Evolutionary conservation across 257 asterid genomes (phyloP), one percentile per base, ranked within the genome.

Genomic region (Anisodus tanguticus): DNA sequence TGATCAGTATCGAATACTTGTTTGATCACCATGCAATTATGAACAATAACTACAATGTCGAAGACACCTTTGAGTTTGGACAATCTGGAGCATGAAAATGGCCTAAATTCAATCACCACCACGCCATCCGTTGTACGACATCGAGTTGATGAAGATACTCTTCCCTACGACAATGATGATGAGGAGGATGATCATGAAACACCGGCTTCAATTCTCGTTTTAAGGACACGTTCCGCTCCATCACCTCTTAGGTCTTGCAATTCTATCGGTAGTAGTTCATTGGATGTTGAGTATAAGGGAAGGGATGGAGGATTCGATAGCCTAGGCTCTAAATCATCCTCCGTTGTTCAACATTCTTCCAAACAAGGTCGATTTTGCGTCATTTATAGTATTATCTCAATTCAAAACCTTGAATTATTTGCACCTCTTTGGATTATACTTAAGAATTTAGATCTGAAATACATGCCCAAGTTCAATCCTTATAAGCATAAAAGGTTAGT

Each of bases 151-250:
- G 26, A 22, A 22, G 26, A 22, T 22, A 22, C 26, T 22, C 26
- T 0, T 22, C 0, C 26, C 26, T 22, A 22, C 26, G 84, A 72
- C 35, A 71, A 63, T 5, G 79, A 57, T 0, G 86, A 72, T 8
- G 87, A 77, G 5, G 91, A 85, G 31, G 67, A 80, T 37, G 79
- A 84, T 31, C 90, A 86, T 8, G 86, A 64, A 62, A 87, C 87
- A 85, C 82, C 89, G 79, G 90, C 95, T 37, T 88, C 93, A 12
- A 84, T 69, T 82, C 83, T 92, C 64, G 98, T 95, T 70, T 95
- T 94, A 66, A 85, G 95, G 92, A 97, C 98, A 7, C 93, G 92
- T 62, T 88, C 88, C 53, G 92, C 96, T 5, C 84, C 88, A 83
- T 88, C 91, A 85, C 94, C 92, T 79, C 88, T 91, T 41, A 80